These are phyloP conservation scores for Kalanchoe fedtschenkoi DNA, from an alignment of 164 flowering plant species.

Conservation along the genomic window DNA sequence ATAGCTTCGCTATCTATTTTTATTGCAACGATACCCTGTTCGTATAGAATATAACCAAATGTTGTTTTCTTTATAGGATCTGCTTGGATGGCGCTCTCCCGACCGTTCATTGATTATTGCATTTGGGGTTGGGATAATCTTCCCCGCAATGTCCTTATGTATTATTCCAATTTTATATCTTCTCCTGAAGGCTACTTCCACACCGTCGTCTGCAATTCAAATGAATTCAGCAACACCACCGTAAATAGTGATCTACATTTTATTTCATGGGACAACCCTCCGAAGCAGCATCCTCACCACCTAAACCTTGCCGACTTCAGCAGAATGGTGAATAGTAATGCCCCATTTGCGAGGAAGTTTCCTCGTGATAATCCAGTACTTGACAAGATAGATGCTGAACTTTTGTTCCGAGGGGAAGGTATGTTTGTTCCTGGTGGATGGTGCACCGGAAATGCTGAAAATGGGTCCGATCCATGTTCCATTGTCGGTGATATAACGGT, in stretches of 20 bases:
- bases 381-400: constrained; percentile 50
- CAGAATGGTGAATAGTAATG: constrained; percentile 47
- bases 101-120: constrained; percentile 57
- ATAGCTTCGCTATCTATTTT: neutral
- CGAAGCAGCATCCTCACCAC: constrained; percentile 67
- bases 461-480: constrained; percentile 54
- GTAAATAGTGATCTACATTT: constrained; percentile 66
- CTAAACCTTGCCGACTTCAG: constrained; percentile 39
- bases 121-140: constrained; percentile 80
- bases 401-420: constrained; percentile 29
- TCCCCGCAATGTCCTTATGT: constrained; percentile 66
- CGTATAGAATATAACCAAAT: neutral
- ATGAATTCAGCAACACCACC: constrained; percentile 52
- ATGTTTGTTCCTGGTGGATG: constrained; percentile 64
- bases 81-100: constrained; percentile 69
- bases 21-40: neutral
- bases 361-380: constrained; percentile 49
- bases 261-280: constrained; percentile 79
- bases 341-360: constrained; percentile 72
- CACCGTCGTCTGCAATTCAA: constrained; percentile 62
- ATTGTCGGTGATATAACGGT: constrained; percentile 29
- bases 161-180: constrained; percentile 61
- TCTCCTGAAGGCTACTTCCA: constrained; percentile 82
- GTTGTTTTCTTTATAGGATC: constrained; percentile 31
- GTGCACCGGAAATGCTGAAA: constrained; percentile 49